Conservation (phyloP, 306 rosid genomes). For the Trifolium repens region DNA sequence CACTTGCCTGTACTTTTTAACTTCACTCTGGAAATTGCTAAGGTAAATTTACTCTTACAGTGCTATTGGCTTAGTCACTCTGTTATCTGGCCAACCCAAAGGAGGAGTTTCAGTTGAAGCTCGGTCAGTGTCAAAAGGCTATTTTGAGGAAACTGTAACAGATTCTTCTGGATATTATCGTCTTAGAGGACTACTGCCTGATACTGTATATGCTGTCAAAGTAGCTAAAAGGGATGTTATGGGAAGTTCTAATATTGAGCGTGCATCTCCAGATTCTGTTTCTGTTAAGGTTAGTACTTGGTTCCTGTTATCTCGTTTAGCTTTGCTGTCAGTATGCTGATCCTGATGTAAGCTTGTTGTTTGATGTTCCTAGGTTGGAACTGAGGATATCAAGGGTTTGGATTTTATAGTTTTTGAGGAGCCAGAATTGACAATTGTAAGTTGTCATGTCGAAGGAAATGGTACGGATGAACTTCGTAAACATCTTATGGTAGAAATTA, state of each 20-base stretch:
- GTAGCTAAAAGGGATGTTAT: slow-evolving; percentile 69
- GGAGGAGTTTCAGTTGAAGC: slow-evolving; percentile 96
- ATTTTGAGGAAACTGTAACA: slow-evolving; percentile 91
- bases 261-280: slow-evolving; percentile 86
- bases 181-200: slow-evolving; percentile 93
- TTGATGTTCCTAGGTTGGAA: slow-evolving; percentile 70
- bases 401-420: slow-evolving; percentile 94
- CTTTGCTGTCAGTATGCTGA: slow-evolving; percentile 37
- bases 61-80: slow-evolving; percentile 76
- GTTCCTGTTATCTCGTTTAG: slow-evolving; percentile 29
- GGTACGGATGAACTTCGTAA: slow-evolving; percentile 70
- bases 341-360: slow-evolving; percentile 36
- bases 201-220: slow-evolving; percentile 71
- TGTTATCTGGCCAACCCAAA: slow-evolving; percentile 93
- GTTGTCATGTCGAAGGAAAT: slow-evolving; percentile 91
- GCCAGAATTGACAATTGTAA: slow-evolving; percentile 88
- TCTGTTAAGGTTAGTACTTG: slow-evolving; percentile 60
- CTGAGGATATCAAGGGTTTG: slow-evolving; percentile 78
- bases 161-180: slow-evolving; percentile 88
- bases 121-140: slow-evolving; percentile 86
- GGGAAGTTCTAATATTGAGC: slow-evolving; percentile 71
- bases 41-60: slow-evolving; percentile 55
- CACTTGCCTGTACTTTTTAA: slow-evolving; percentile 20
- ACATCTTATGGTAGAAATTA: slow-evolving; percentile 83
- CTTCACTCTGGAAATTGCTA: slow-evolving; percentile 47